These are phyloP conservation scores for Globisporangium sylvaticum DNA, from an alignment of 352 stramenopile genomes.

Conservation along the genomic window DNA sequence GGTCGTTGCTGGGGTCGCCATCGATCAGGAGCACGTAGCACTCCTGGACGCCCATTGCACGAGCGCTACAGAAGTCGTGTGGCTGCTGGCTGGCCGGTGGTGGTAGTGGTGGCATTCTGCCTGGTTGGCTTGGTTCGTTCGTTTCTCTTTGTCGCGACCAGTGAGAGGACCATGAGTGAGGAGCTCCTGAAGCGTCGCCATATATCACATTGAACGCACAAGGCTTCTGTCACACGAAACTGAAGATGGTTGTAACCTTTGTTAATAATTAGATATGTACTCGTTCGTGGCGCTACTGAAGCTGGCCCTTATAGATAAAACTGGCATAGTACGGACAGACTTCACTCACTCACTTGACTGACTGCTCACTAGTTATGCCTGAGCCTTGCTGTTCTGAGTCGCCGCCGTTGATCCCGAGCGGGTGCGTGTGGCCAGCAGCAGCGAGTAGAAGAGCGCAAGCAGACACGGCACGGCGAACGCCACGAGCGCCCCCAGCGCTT, in stretches of 20 bases:
- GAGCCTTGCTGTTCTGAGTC: background rate
- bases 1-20: background rate
- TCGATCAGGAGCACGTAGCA: background rate
- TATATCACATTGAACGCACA: background rate
- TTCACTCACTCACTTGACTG: background rate
- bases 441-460: constrained; percentile 9
- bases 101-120: background rate
- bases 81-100: background rate
- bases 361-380: background rate
- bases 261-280: background rate
- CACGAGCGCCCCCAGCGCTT: constrained; percentile 7
- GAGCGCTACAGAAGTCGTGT: background rate
- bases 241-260: background rate
- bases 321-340: background rate
- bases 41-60: background rate
- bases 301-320: background rate
- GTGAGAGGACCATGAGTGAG: background rate
- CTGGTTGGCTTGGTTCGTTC: background rate
- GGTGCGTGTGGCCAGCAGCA: background rate
- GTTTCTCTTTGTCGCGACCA: background rate
- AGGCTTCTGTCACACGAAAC: background rate
- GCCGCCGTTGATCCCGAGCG: background rate
- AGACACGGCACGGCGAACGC: constrained; percentile 8
- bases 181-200: background rate
- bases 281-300: background rate